These are phyloP conservation scores for Cordyceps pruinosa DNA, from an alignment of 2,329 filamentous ascomycete genomes.

Conservation along the genomic window DNA sequence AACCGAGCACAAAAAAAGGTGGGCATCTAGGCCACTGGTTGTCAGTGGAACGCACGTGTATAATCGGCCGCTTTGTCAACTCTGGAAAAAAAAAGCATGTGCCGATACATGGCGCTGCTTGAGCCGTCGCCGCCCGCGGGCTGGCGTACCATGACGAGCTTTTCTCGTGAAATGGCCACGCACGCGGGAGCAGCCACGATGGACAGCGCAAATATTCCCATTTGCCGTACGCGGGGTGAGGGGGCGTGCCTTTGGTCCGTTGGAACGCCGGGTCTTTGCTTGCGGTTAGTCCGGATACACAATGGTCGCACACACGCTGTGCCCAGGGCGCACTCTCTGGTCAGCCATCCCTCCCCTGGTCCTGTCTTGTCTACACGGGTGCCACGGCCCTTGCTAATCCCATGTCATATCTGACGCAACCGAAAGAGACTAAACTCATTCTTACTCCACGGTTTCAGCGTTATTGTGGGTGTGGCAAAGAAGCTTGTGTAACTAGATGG, in stretches of 20 bases:
- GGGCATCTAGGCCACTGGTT: not conserved
- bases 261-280: not conserved
- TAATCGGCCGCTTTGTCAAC: not conserved
- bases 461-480: not conserved
- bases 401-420: slow-evolving; percentile 9
- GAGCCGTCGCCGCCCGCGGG: slow-evolving; percentile 9
- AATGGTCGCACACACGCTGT: not conserved
- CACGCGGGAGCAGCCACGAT: not conserved
- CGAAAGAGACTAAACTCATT: not conserved
- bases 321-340: not conserved
- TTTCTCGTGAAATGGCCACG: not conserved
- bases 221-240: not conserved
- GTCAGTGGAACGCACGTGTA: not conserved
- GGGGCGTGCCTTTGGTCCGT: not conserved
- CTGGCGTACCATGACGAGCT: not conserved
- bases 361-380: not conserved
- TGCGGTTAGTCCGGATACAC: not conserved
- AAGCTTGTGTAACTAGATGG: not conserved
- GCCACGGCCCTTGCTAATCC: slow-evolving; percentile 9
- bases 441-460: not conserved
- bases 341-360: not conserved
- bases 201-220: no score
- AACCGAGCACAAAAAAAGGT: not conserved
- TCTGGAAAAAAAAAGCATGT: not conserved
- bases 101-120: not conserved